These are phyloP conservation scores for Clavulina sp. DNA, from an alignment of 768 basidiomycete species.

Conservation along the genomic window DNA sequence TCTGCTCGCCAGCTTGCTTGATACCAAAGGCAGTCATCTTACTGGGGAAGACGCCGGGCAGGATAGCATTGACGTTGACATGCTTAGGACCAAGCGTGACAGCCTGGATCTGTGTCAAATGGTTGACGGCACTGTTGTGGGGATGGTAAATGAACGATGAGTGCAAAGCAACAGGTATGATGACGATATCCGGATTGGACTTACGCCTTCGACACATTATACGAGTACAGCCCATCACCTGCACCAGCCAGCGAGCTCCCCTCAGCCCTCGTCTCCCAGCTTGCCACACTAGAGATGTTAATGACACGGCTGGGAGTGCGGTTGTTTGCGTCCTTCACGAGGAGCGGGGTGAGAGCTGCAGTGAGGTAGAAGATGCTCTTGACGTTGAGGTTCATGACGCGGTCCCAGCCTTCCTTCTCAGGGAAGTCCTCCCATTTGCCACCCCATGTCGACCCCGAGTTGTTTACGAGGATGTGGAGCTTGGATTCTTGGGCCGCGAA, in stretches of 20 bases:
- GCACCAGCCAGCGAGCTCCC: conserved; percentile 29
- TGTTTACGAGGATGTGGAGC: conserved; percentile 71
- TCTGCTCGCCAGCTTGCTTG: conserved; percentile 30
- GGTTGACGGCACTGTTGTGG: conserved; percentile 46
- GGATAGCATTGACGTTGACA: conserved; percentile 61
- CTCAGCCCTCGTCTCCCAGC: conserved; percentile 36
- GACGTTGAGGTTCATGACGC: conserved; percentile 66
- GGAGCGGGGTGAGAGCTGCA: conserved; percentile 32
- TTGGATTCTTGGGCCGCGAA: conserved; percentile 53
- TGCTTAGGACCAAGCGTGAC: conserved; percentile 30
- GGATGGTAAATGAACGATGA: background rate
- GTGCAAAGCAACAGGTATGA: background rate
- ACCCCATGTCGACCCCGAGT: conserved; percentile 77
- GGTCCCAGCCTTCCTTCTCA: conserved; percentile 68
- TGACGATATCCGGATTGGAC: background rate
- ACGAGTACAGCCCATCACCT: conserved; percentile 32
- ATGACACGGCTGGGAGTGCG: conserved; percentile 57
- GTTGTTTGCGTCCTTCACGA: conserved; percentile 46
- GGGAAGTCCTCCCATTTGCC: conserved; percentile 51
- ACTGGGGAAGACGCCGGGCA: conserved; percentile 66
- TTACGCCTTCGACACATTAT: background rate
- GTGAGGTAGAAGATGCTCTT: conserved; percentile 57
- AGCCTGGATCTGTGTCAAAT: conserved; percentile 60
- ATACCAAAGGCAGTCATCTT: conserved; percentile 72
- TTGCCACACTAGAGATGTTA: conserved; percentile 61